Evolutionary conservation across 2,329 filamentous ascomycete genomes (phyloP).

Genomic region (Alternaria dauci): DNA sequence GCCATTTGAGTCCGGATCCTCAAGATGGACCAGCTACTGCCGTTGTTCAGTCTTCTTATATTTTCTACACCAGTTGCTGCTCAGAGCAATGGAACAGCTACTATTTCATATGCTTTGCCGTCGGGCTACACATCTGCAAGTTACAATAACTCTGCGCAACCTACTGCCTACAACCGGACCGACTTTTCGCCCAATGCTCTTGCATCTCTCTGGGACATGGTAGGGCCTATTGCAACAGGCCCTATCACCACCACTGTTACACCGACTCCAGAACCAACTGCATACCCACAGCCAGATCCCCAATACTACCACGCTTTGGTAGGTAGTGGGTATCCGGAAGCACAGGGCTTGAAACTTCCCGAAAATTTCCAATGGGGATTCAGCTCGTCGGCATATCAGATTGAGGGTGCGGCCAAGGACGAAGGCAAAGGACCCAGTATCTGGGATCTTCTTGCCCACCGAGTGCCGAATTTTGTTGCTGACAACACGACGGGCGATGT

Average conservation of each 20-base stretch:
- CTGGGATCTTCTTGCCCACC: constrained; percentile 56
- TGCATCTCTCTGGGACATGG: constrained; percentile 56
- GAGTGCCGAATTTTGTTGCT: constrained; percentile 51
- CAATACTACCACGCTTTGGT: constrained; percentile 56
- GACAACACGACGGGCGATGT: constrained; percentile 55
- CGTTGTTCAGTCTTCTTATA: constrained; percentile 28
- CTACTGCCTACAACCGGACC: constrained; percentile 53
- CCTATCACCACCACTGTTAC: constrained; percentile 54
- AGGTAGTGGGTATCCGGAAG: constrained; percentile 44
- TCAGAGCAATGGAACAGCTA: constrained; percentile 27
- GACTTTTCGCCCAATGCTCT: constrained; percentile 59
- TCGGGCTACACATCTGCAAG: constrained; percentile 49
- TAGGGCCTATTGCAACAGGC: constrained; percentile 54
- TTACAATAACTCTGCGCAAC: constrained; percentile 55
- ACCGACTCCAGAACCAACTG: constrained; percentile 55
- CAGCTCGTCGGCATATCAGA: constrained; percentile 53
- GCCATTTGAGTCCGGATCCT: constrained; percentile 1
- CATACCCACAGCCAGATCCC: constrained; percentile 50
- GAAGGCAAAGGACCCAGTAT: constrained; percentile 56
- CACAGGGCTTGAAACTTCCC: constrained; percentile 51
- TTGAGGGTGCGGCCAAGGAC: constrained; percentile 55
- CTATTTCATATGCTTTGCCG: constrained; percentile 41
- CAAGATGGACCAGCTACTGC: constrained; percentile 33
- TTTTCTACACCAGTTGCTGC: constrained; percentile 21
- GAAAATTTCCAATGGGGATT: constrained; percentile 55